Evolutionary conservation across 2,329 filamentous ascomycete genomes (phyloP).

Genomic region (Trichoderma semiorbis): DNA sequence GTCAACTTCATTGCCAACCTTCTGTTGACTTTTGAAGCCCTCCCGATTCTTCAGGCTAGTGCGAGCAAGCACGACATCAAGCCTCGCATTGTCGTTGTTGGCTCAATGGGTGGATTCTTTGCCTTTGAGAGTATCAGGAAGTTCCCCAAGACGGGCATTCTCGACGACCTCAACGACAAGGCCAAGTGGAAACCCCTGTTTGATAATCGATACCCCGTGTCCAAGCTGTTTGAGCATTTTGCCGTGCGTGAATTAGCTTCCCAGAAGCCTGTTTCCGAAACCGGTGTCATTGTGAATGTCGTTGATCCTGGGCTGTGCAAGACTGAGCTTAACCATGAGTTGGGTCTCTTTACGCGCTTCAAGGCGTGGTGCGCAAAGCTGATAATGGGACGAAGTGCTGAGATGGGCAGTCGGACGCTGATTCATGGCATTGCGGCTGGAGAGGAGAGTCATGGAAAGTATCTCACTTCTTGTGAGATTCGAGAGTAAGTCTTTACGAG

Average conservation of each 20-base stretch:
- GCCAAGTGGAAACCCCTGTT: slow-evolving; percentile 1
- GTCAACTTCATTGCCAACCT: slow-evolving; percentile 48
- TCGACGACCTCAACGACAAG: slow-evolving; percentile 1
- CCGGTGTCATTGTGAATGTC: slow-evolving; percentile 32
- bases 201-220: slow-evolving; percentile 23
- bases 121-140: not conserved
- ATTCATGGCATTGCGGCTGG: slow-evolving; percentile 26
- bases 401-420: slow-evolving; percentile 30
- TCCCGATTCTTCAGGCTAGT: slow-evolving; percentile 41
- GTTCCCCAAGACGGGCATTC: not conserved
- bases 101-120: not conserved
- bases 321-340: slow-evolving; percentile 20
- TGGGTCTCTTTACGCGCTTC: not conserved
- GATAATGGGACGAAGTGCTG: slow-evolving; percentile 23
- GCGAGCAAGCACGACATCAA: slow-evolving; percentile 31
- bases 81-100: slow-evolving; percentile 38
- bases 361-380: not conserved
- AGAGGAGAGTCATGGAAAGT: slow-evolving; percentile 28
- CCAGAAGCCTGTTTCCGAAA: slow-evolving; percentile 25
- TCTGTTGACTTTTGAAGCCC: slow-evolving; percentile 40
- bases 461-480: slow-evolving; percentile 27
- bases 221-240: slow-evolving; percentile 29
- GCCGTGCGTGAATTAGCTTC: slow-evolving; percentile 28
- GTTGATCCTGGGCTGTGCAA: slow-evolving; percentile 32
- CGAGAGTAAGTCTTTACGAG: slow-evolving; percentile 25